Evolutionary conservation across 2,329 filamentous ascomycete species (phyloP), one percentile per base, ranked within the genome.

Genomic region (Clonostachys byssicola): DNA sequence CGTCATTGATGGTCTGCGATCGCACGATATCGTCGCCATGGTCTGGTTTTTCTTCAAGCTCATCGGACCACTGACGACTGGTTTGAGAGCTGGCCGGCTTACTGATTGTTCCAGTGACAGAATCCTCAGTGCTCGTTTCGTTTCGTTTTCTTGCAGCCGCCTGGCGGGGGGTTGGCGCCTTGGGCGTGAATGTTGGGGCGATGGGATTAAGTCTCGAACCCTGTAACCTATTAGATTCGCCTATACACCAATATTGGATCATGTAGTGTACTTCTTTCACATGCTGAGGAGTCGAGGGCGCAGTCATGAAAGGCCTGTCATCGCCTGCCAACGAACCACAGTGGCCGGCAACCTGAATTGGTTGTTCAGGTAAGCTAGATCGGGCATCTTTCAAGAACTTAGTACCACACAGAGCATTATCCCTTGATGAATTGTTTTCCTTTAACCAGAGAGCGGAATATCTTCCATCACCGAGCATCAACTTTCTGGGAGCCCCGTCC

Each of bases 361-460:
- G 23, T 30, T 30, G 23, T 30, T 30, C 23, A 30, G 23, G 23
- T 30, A 30, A 6, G 23, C 23, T 30, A 30, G 23, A 30, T 10
- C 8, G 23, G 23, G 23, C 23, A 30, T 30, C 23, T 30, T 9
- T 30, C 8, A 30, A 30, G 23, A 10, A 30, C 23, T 30, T 30
- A 10, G 23, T 30, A 30, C 23, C 23, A 30, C 8, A 30, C 23
- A 30, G 23, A 30, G 9, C 9, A 30, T 10, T 30, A 3, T 30
- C 23, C 23, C 23, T 30, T 30, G 23, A 30, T 30, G 23, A 10
- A 30, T 30, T 30, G 9, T 30, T 30, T 14, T 86, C 81, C 56
- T 82, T 83, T 5, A 77, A 78, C 84, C 85, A 88, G 34, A 88
- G 64, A 45, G 80, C 76, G 20, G 77, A 74, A 54, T 87, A 88